Conservation (phyloP, 1,139 yeast species). For the Sugiyamaella sp. region DNA sequence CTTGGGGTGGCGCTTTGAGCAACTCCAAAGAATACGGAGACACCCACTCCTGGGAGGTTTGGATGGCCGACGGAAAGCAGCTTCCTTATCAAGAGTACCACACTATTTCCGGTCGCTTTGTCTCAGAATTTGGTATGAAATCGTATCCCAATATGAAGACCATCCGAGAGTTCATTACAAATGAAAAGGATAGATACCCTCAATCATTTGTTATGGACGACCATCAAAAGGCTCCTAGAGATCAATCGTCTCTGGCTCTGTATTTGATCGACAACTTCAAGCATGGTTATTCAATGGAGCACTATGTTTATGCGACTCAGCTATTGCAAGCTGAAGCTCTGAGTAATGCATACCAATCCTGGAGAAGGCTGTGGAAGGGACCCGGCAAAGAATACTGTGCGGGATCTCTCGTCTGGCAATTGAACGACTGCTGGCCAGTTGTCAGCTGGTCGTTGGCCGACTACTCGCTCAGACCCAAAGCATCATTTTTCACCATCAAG, state of each 20-base stretch:
- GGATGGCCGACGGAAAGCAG: slow-evolving; percentile 50
- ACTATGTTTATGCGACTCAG: slow-evolving; percentile 53
- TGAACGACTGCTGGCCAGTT: slow-evolving; percentile 55
- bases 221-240: slow-evolving; percentile 49
- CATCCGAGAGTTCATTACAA: slow-evolving; percentile 42
- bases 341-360: slow-evolving; percentile 46
- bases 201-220: slow-evolving; percentile 46
- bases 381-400: slow-evolving; percentile 42
- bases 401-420: slow-evolving; percentile 53
- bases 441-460: slow-evolving; percentile 50
- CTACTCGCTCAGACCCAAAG: slow-evolving; percentile 42
- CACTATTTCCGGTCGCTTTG: slow-evolving; percentile 49
- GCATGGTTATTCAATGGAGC: slow-evolving; percentile 39
- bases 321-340: slow-evolving; percentile 52
- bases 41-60: slow-evolving; percentile 54
- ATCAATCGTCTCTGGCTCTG: slow-evolving; percentile 46
- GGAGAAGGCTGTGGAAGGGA: slow-evolving; percentile 50
- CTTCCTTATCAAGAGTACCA: slow-evolving; percentile 51
- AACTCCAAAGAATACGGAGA: slow-evolving; percentile 48
- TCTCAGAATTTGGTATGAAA: slow-evolving; percentile 54
- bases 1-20: slow-evolving; percentile 47
- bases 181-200: slow-evolving; percentile 44
- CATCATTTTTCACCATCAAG: slow-evolving; percentile 49
- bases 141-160: slow-evolving; percentile 46
- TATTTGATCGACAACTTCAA: slow-evolving; percentile 48